These are phyloP conservation scores for Vitis rupestris DNA, from an alignment of 164 flowering plant species.

Conservation along the genomic window DNA sequence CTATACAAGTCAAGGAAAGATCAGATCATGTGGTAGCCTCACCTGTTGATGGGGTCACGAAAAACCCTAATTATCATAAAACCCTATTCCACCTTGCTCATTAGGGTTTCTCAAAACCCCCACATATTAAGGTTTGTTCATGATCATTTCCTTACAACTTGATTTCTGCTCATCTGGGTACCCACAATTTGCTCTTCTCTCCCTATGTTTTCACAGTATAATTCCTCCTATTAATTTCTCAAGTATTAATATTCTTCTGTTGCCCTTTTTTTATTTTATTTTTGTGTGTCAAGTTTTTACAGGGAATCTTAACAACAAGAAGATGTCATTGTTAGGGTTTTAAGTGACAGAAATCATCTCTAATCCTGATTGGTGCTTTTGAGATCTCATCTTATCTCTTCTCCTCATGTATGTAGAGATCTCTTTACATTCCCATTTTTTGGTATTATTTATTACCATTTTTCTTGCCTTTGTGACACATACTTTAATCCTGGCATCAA, in stretches of 20 bases:
- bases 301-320: conserved; percentile 8
- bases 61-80: background rate
- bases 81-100: too few species aligned
- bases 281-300: background rate
- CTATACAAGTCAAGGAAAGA: conserved; percentile 21
- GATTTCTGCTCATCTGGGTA: background rate
- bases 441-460: background rate
- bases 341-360: conserved; percentile 20
- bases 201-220: too few species aligned
- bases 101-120: too few species aligned
- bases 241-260: too few species aligned
- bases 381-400: conserved; percentile 15
- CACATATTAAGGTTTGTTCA: too few species aligned
- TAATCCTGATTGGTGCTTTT: conserved; percentile 22
- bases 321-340: conserved; percentile 18
- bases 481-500: background rate
- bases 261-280: too few species aligned
- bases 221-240: too few species aligned
- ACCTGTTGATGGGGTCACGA: conserved; percentile 38
- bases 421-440: background rate
- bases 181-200: background rate
- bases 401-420: background rate
- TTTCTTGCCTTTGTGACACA: conserved; percentile 2
- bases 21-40: conserved; percentile 50
- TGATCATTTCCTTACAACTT: too few species aligned